Evolutionary conservation across 495 filamentous ascomycete species (phyloP), one percentile per base, ranked within the genome.

Genomic region (Elasticomyces elasticus): DNA sequence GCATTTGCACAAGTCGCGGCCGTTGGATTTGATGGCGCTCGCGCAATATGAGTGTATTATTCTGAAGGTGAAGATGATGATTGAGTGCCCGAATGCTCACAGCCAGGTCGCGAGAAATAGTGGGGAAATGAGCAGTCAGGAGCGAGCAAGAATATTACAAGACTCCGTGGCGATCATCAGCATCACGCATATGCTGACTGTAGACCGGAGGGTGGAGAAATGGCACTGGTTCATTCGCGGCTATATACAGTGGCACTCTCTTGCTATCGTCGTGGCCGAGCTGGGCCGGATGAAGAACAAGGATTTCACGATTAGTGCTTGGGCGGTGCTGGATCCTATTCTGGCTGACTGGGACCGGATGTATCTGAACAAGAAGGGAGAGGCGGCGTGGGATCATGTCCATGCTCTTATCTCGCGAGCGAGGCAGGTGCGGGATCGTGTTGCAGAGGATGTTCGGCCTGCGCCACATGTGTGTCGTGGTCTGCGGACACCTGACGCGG

Each of bases 321-420:
- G 54, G 54, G 40, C 48, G 10, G 54, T 57, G 24, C 49, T 57
- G 17, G 54, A 57, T 52, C 54, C 54, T 11, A 33, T 57, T 6
- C 26, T 57, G 35, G 26, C 48, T 1, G 30, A 52, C 31, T 57
- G 54, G 54, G 54, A 57, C 12, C 43, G 23, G 5, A 28, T 52
- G 48, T 57, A 44, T 27, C 12, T 6, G 5, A 20, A 12, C 11
- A 51, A 46, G 48, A 31, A 42, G 47, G 49, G 31, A 13, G 54
- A 57, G 27, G 17, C 54, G 4, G 47, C 54, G 1, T 57, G 54
- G 54, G 54, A 51, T 7, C 54, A 57, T 46, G 54, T 57, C 9
- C 44, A 57, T 52, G 37, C 15, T 3, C 40, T 57, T 3, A 57
- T 57, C 27, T n/a, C 17, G 24, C 47, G 54, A 2, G 54, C 54